A percentile compares a stretch with the other conserved stretches of the same genome.
These are phyloP conservation scores for Botrytis squamosa DNA, from an alignment of 2,329 filamentous ascomycete genomes.

Conservation along the genomic window DNA sequence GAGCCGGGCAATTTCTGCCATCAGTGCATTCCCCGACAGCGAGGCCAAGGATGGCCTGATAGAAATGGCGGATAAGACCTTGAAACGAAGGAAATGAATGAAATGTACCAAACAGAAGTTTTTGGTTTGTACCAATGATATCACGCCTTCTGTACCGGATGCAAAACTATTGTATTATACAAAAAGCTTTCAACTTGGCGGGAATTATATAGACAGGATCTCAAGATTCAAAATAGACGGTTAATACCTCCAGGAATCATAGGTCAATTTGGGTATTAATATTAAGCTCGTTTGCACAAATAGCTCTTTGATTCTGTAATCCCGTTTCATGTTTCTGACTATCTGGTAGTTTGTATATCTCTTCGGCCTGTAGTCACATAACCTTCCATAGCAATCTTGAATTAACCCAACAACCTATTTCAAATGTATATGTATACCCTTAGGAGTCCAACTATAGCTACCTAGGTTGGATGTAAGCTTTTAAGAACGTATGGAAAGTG, in stretches of 20 bases:
- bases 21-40: constrained; percentile 82
- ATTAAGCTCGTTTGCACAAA: not conserved
- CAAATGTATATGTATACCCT: not conserved
- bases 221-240: not conserved
- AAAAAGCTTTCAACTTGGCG: constrained; percentile 17
- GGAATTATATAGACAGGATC: constrained; percentile 7
- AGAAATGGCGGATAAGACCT: constrained; percentile 91
- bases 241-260: not conserved
- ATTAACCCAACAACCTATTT: not conserved
- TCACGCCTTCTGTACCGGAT: constrained; percentile 2
- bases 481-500: not conserved
- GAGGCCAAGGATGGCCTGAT: constrained; percentile 89
- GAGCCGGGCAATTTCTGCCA: constrained; percentile 82
- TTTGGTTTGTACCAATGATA: constrained; percentile 25
- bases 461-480: not conserved
- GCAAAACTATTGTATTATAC: constrained; percentile 15
- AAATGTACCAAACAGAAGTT: constrained; percentile 12
- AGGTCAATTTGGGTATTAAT: no score
- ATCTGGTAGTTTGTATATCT: not conserved
- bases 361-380: not conserved
- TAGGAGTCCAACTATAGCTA: not conserved
- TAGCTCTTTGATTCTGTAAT: no score
- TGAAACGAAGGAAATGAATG: constrained; percentile 78
- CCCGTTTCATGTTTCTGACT: not conserved
- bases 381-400: not conserved